Base-by-base conservation (phyloP, 1,139 yeast species). In the Protomyces arabidopsidicola region DNA sequence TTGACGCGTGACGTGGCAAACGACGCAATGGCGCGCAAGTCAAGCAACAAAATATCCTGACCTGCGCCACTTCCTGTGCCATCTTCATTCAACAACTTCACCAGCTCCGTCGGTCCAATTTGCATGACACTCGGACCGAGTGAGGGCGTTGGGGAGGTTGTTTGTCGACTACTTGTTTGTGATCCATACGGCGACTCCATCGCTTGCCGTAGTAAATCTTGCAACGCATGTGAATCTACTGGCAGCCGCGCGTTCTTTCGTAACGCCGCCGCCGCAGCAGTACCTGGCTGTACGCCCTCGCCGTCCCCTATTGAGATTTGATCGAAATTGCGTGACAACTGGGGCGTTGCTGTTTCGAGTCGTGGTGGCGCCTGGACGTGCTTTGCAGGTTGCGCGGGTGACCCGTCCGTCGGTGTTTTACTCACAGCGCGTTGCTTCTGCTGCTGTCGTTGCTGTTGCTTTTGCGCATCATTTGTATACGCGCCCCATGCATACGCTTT, bases 11-110 rank as follows among this genome's bases (percentile, higher is more conserved):
- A 71, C 64, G 76, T 77, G 38, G 82, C 77, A 72, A 77, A 87
- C 62, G 85, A 88, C 3, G 87, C 81, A 70, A 82, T 86, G 0
- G 95, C 86, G 60, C 96, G 78, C 20, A 86, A 82, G 72, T 89
- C 96, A 16, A 89, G 27, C 9, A 53, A 18, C 42, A 57, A 24
- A 9, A 52, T 18, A 14, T 52, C 36, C 10, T 20, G 12, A 12
- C 16, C n/a, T 16, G 18, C 36, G 53, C 35, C 53, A 50, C 16
- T 16, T 4, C 24, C 48, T 16, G 48, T 10, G 0, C 48, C 48
- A 42, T 42, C 24, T 18, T 42, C 48, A 42, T 42, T n/a, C 48
- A 42, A 42, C 10, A 42, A 18, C 2, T 42, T 42, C 14, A 12
- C 22, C 24, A 42, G 22, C 22, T 42, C 48, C 12, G 8, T 12